Evolutionary conservation across 495 filamentous ascomycete species (phyloP), one percentile per base, ranked within the genome.

Genomic region (Thozetella sp.): DNA sequence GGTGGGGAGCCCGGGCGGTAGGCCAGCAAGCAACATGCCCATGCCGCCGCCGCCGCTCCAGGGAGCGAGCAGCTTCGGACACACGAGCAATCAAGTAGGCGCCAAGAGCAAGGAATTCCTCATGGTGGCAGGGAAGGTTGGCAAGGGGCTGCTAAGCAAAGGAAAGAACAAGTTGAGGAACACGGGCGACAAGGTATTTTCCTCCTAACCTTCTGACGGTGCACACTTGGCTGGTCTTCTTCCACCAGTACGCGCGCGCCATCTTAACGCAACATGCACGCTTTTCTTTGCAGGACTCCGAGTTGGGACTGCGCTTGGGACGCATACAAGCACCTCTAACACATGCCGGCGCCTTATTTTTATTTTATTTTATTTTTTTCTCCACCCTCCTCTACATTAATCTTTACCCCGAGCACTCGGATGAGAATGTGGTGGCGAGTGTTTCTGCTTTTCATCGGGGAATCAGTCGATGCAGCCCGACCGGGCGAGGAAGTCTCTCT

Each of bases 101-200:
- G 80, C 84, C 20, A 91, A 90, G 75, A 88, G 93, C 64, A 97
- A 96, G 69, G 92, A 95, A 55, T 72, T 97, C 2, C 77, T 97
- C 58, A 90, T 94, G 63, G 86, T 86, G 2, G 93, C 93, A 37
- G 90, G 90, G 25, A 90, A 89, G 64, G 89, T 91, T 22, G 91
- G 93, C 13, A 96, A 95, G 75, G 93, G 92, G 26, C 70, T 97
- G 54, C 88, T 97, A 71, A 90, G 87, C 58, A 95, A 94, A 68
- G 92, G 93, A 37, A 90, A 88, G 72, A 95, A 83, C 73, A 93
- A 90, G 71, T 85, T 95, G 26, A 52, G 22, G 37, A 45, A 45
- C 40, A 68, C 84, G 86, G 57, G 88, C 63, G 90, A 93, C 67
- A 95, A 94, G 90, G 91, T 92, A 87, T 90, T 91, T 84, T 78